Base-by-base conservation (phyloP, 2,329 filamentous ascomycete genomes). In the Exophiala aquamarina region DNA sequence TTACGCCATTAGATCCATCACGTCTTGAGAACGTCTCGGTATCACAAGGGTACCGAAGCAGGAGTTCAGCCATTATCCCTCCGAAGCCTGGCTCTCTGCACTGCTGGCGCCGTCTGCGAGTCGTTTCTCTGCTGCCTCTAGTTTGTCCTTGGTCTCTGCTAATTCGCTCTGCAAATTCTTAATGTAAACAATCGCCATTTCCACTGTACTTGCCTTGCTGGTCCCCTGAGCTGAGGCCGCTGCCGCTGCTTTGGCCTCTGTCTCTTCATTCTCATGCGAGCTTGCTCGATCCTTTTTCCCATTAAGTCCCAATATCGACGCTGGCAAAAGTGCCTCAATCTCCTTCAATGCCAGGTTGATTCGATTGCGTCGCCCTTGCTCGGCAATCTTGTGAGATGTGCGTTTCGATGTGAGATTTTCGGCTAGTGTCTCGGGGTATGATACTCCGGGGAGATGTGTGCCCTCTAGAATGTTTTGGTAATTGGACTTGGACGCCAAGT, bases 401-500 rank as follows among this genome's bases (percentile, higher is more conserved):
- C 92, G 86, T 72, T 98, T 98, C 3, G 90, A 95, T 0, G 91
- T 96, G 19, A 98, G 73, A 56, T 95, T 95, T 17, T 91, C 94
- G 5, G 91, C 95, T 33, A 98, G 76, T 41, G 91, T 88, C 58
- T 87, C 89, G 1, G 92, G 91, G 59, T 96, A 97, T 1, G 86
- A 87, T 10, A 96, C 86, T 10, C 92, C 92, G 0, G 91, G 91
- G 1, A 96, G 82, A 46, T 86, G 84, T 41, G 90, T 97, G 39
- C 93, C 93, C 65, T 97, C 93, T 9, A 98, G 72, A 29, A 98
- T 93, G 60, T 96, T 95, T 62, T 97, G 92, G 62, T 98, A 98
- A 63, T 98, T 98, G 2, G 92, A 97, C 66, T 97, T 97, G 13
- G 88, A 89, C 28, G 91, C 88, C 20, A 98, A 77, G 35, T 97